Conservation (phyloP, 2,329 filamentous ascomycete genomes). For the Diaporthe longicolla region DNA sequence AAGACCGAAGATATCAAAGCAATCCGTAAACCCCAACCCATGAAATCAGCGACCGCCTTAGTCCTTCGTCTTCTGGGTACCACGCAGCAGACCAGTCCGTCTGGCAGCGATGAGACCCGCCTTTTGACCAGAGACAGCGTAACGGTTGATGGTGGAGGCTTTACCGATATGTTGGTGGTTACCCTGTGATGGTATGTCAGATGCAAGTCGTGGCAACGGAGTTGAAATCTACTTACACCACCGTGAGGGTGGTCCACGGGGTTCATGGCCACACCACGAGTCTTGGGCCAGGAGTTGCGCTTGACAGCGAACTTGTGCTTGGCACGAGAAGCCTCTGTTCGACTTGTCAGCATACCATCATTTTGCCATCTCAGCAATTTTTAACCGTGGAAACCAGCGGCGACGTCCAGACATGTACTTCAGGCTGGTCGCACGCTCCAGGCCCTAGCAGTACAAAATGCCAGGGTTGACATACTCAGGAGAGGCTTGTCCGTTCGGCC, state of each 20-base stretch:
- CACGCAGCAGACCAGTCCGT: conserved; percentile 99
- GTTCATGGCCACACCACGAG: conserved; percentile 99
- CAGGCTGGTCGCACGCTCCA: conserved; percentile 23
- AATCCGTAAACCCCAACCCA: conserved; percentile 78
- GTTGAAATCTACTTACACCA: conserved; percentile 72
- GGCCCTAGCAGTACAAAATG: conserved; percentile 40
- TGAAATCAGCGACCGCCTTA: conserved; percentile 74
- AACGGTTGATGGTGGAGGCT: conserved; percentile 98
- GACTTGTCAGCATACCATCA: conserved; percentile 56
- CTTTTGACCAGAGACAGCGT: conserved; percentile 99
- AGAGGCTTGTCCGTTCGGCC: conserved; percentile 99
- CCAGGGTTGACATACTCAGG: conserved; percentile 75
- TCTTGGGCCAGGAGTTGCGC: conserved; percentile 99
- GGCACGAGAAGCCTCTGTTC: conserved; percentile 94
- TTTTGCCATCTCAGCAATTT: background rate
- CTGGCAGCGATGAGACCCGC: conserved; percentile 99
- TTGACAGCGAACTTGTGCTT: conserved; percentile 99
- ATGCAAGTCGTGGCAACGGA: conserved; percentile 36
- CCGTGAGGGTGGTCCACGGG: conserved; percentile 99
- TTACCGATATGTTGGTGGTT: conserved; percentile 99
- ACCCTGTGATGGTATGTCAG: conserved; percentile 75
- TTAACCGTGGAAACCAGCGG: background rate
- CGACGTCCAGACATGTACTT: background rate
- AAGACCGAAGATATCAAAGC: conserved; percentile 65
- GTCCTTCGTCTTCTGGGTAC: conserved; percentile 99